A percentile compares a stretch with the other conserved stretches of the same genome.
phyloP scores from a whole-genome alignment of 345 rosid species.

The Raphanus sativus region DNA sequence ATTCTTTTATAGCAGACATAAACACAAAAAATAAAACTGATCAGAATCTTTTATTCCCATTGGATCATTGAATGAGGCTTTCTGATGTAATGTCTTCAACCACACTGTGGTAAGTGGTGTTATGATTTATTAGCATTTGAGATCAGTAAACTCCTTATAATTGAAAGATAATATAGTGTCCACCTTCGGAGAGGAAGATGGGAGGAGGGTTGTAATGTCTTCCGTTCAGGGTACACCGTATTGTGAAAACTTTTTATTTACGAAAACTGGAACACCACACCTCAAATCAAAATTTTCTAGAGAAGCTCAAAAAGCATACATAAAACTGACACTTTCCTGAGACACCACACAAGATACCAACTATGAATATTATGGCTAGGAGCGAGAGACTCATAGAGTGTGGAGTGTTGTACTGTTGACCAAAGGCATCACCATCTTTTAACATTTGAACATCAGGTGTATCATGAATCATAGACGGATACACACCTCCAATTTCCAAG shows the following conservation, averaged over 20 bases:
- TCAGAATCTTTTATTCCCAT: too few relatives aligned
- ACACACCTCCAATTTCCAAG: slow-evolving; percentile 84
- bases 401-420: slow-evolving; percentile 94
- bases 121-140: background rate
- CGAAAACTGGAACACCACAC: background rate
- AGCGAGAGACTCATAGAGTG: slow-evolving; percentile 65
- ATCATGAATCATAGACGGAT: slow-evolving; percentile 87
- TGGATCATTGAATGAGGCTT: background rate
- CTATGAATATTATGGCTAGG: slow-evolving; percentile 30
- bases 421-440: slow-evolving; percentile 81
- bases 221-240: too few relatives aligned
- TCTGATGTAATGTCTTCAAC: background rate
- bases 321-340: background rate
- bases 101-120: background rate
- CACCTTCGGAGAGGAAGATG: too few relatives aligned
- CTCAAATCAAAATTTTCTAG: background rate
- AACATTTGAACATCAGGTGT: slow-evolving; percentile 98
- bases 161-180: too few relatives aligned
- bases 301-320: background rate
- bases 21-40: background rate
- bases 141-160: too few relatives aligned
- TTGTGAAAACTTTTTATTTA: too few relatives aligned
- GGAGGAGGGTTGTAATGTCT: too few relatives aligned
- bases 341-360: background rate
- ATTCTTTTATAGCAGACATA: background rate